phyloP scores from a whole-genome alignment of 2,329 filamentous ascomycete species.

The Microdochium paspali region DNA sequence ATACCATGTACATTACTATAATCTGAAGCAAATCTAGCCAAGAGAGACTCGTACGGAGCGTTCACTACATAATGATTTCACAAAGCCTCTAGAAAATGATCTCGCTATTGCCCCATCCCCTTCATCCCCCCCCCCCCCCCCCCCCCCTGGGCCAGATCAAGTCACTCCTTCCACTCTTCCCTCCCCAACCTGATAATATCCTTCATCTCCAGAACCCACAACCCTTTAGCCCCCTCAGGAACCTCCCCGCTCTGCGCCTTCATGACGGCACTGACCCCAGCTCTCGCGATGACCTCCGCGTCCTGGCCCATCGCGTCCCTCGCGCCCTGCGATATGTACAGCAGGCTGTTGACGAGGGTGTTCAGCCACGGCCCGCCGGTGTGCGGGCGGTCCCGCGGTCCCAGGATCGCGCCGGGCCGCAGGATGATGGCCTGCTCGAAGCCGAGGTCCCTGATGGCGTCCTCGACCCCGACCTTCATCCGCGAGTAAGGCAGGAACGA shows the following conservation, averaged over 20 bases:
- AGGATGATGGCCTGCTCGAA: constrained; percentile 74
- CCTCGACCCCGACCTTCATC: constrained; percentile 88
- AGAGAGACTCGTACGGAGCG: no score
- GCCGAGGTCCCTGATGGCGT: constrained; percentile 57
- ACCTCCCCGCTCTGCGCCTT: constrained; percentile 50
- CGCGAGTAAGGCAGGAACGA: constrained; percentile 40
- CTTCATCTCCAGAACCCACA: constrained; percentile 47
- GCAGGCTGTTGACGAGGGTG: constrained; percentile 44
- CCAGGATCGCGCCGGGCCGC: constrained; percentile 67
- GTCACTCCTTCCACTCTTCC: constrained; percentile 36
- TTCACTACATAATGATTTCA: no score
- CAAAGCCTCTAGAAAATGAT: not conserved
- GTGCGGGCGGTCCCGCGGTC: constrained; percentile 54
- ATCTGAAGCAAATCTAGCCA: no score
- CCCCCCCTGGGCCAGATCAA: not conserved
- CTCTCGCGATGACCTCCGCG: constrained; percentile 59
- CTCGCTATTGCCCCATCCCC: not conserved
- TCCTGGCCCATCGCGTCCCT: constrained; percentile 68
- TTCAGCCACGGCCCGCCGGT: constrained; percentile 47
- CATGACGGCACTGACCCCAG: constrained; percentile 51
- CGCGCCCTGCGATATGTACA: constrained; percentile 39
- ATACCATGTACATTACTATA: no score
- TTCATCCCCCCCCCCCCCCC: no score
- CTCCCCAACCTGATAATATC: constrained; percentile 63
- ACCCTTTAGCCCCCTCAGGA: constrained; percentile 33